A percentile compares a stretch with the other conserved stretches of the same genome.
These are phyloP conservation scores for Leptodontidium sp. DNA, from an alignment of 2,329 filamentous ascomycete species.

Conservation along the genomic window DNA sequence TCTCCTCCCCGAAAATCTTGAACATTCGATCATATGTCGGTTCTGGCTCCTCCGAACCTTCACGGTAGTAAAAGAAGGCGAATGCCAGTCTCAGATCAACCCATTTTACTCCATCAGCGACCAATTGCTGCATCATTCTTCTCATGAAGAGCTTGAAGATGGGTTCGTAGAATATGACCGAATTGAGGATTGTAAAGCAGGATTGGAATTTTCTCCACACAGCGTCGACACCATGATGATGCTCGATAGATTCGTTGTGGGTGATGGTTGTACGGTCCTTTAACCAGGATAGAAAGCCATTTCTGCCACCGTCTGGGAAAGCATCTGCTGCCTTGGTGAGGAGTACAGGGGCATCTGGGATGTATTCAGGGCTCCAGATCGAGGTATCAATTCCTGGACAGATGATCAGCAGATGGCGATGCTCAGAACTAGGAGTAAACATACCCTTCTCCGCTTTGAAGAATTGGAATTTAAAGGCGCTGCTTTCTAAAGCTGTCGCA, in stretches of 20 bases:
- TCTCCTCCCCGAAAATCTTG: constrained; percentile 77
- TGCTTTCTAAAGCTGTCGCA: constrained; percentile 60
- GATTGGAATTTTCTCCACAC: constrained; percentile 85
- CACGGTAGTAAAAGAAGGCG: constrained; percentile 71
- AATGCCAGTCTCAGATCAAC: constrained; percentile 84
- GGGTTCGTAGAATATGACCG: constrained; percentile 87
- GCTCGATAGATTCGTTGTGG: constrained; percentile 74
- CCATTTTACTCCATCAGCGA: constrained; percentile 85
- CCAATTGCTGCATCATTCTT: constrained; percentile 73
- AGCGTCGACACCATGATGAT: constrained; percentile 83
- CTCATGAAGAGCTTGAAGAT: constrained; percentile 82
- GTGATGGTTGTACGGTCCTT: constrained; percentile 76
- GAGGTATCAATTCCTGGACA: constrained; percentile 50
- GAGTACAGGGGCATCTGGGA: constrained; percentile 47
- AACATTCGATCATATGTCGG: constrained; percentile 75
- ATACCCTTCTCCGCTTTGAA: constrained; percentile 52
- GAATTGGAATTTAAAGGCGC: constrained; percentile 69
- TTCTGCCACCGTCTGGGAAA: constrained; percentile 76
- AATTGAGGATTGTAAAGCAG: constrained; percentile 77
- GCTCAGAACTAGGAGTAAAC: not conserved
- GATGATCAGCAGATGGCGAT: constrained; percentile 19
- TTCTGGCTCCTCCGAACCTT: constrained; percentile 71
- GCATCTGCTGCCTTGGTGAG: constrained; percentile 70
- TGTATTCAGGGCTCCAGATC: constrained; percentile 75
- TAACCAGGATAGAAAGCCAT: constrained; percentile 81